Percentiles rank a stretch among this genome's conserved stretches.
These are phyloP conservation scores for Calonectria pseudoreteaudii DNA, from an alignment of 2,329 filamentous ascomycete genomes.

Conservation along the genomic window DNA sequence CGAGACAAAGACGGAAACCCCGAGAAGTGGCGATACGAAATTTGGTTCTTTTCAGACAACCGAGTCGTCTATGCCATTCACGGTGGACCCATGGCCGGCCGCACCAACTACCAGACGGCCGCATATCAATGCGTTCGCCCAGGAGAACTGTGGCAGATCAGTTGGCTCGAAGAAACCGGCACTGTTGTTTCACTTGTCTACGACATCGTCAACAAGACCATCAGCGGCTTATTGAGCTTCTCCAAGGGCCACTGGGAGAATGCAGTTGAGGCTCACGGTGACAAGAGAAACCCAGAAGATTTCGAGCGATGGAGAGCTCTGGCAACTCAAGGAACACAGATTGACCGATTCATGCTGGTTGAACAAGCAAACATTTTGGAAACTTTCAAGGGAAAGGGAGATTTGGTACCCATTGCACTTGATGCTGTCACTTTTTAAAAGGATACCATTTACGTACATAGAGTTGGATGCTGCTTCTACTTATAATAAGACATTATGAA, in stretches of 20 bases:
- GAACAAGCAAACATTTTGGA: constrained; percentile 66
- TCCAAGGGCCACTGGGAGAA: constrained; percentile 68
- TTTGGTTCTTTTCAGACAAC: constrained; percentile 69
- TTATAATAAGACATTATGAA: background rate
- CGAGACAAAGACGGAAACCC: constrained; percentile 59
- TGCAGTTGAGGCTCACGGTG: constrained; percentile 62
- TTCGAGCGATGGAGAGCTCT: constrained; percentile 63
- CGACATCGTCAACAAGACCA: constrained; percentile 60
- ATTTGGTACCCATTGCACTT: constrained; percentile 57
- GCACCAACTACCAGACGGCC: constrained; percentile 64
- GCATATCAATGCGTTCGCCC: constrained; percentile 69
- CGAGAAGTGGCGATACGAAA: constrained; percentile 71
- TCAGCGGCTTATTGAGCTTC: constrained; percentile 66
- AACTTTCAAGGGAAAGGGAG: constrained; percentile 61
- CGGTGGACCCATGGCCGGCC: constrained; percentile 69
- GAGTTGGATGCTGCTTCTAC: background rate
- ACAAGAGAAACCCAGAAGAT: constrained; percentile 65
- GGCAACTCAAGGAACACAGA: constrained; percentile 61
- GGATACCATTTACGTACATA: background rate
- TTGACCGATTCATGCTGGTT: constrained; percentile 62
- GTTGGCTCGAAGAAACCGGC: constrained; percentile 71
- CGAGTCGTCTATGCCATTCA: constrained; percentile 70
- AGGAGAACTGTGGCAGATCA: constrained; percentile 70
- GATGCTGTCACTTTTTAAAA: constrained; percentile 25
- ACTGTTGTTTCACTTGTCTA: constrained; percentile 67